phyloP scores from a whole-genome alignment of 306 rosid species.

The Rosa rugosa region DNA sequence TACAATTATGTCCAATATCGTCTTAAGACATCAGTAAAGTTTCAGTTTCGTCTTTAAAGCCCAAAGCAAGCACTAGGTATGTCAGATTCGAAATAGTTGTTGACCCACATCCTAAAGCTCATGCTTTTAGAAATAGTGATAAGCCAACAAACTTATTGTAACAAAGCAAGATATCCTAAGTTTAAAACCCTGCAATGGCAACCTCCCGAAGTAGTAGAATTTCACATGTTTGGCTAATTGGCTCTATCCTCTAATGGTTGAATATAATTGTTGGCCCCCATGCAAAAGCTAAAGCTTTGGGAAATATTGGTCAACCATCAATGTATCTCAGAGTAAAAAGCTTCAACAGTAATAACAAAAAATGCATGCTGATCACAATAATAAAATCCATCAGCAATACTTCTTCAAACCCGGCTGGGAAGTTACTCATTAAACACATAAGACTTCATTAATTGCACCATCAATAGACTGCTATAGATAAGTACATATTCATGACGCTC shows the following conservation, averaged over 20 bases:
- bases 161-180: background rate
- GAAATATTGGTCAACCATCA: too few species aligned
- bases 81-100: background rate
- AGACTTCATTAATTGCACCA: background rate
- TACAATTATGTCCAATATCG: background rate
- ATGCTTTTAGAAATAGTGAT: background rate
- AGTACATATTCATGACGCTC: background rate
- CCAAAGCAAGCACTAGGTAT: background rate
- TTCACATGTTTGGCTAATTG: background rate
- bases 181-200: background rate
- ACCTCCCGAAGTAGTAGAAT: background rate
- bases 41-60: background rate
- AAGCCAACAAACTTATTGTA: background rate
- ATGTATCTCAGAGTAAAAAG: too few species aligned
- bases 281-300: too few species aligned
- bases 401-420: background rate
- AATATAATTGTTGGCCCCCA: too few species aligned
- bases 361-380: background rate
- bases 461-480: background rate
- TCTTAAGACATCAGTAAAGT: background rate
- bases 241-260: background rate
- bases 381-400: background rate
- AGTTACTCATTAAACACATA: background rate
- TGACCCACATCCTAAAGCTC: background rate
- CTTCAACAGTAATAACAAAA: too few species aligned